Base-by-base conservation (phyloP, 192 early-diverging fungal species). In the Pilaira anomala region DNA sequence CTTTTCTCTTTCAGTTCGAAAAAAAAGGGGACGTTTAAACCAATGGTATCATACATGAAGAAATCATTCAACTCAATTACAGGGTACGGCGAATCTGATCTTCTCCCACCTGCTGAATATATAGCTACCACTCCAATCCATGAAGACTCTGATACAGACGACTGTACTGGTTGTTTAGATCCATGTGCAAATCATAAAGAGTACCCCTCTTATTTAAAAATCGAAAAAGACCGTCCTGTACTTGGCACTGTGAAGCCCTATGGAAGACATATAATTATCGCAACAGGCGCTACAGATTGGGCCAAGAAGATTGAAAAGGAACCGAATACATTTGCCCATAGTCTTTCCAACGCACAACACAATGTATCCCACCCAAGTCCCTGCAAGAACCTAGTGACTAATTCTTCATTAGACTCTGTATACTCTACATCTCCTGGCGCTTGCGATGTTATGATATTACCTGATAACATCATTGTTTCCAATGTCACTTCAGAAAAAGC, bases 201-300 rank as follows among this genome's bases (percentile, higher is more conserved):
- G 13, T 83, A 80, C 39, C 83, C 83, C 2, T 57, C 72, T 7
- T 83, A 83, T 46, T 63, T 85, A 24, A 76, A 81, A 19, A 73
- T 85, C 16, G 81, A 85, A 66, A 59, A 58, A 7, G 65, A 69
- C 6, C 16, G 61, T 0, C 61, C 75, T 3, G 57, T 85, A 21
- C 45, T 81, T 22, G 67, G 78, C 28, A 75, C 83, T 6, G 78
- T 76, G 33, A 78, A 76, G 39, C 81, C 83, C 0, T 85, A 85
- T 48, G 62, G 71, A 7, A 77, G 80, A 25, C 83, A 85, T 65
- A 72, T 85, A 45, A 49, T 83, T 53, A 85, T 85, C 33, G 74
- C 77, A 8, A 85, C 83, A 0, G 83, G 77, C 2, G 36, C 72
- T 45, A 63, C 65, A 4, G 80, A 85, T 44, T 85, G 83, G 83